Percentiles rank a stretch among this genome's conserved stretches.
These are phyloP conservation scores for Jamesozyma spencerorum DNA, from an alignment of 805 yeast species.

Conservation along the genomic window DNA sequence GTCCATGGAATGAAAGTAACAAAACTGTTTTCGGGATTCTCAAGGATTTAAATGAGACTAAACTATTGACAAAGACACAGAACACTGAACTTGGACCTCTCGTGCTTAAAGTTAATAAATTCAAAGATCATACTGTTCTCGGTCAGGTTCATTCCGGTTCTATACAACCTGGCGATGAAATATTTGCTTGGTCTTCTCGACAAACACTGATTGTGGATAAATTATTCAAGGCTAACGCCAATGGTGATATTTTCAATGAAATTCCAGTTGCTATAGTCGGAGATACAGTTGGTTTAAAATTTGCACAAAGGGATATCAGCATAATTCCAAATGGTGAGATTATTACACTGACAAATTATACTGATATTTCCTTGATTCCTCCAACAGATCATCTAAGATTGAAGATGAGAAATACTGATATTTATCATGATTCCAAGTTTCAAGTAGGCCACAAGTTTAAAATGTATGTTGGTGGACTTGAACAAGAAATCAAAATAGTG, in stretches of 20 bases:
- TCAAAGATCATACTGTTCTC: neutral
- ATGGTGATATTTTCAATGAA: neutral
- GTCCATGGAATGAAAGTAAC: slow-evolving; percentile 13
- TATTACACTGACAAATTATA: neutral
- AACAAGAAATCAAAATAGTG: neutral
- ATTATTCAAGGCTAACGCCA: neutral
- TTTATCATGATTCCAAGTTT: neutral
- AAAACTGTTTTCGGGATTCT: neutral
- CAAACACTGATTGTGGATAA: slow-evolving; percentile 31
- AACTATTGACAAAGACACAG: neutral
- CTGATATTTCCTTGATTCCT: neutral
- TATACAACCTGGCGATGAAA: slow-evolving; percentile 60
- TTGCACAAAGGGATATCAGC: slow-evolving; percentile 10
- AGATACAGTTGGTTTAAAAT: slow-evolving; percentile 39
- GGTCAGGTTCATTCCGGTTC: slow-evolving; percentile 36
- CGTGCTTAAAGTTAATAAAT: neutral
- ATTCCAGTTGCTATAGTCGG: slow-evolving; percentile 38
- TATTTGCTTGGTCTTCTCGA: slow-evolving; percentile 45
- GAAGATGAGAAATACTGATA: neutral
- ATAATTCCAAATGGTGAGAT: neutral
- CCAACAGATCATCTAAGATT: neutral
- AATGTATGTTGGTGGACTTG: neutral
- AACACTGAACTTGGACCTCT: neutral
- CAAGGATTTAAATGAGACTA: neutral
- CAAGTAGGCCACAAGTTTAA: neutral